Base-by-base conservation (phyloP, 768 basidiomycete genomes). In the Chalciporus sphaerocephalus region DNA sequence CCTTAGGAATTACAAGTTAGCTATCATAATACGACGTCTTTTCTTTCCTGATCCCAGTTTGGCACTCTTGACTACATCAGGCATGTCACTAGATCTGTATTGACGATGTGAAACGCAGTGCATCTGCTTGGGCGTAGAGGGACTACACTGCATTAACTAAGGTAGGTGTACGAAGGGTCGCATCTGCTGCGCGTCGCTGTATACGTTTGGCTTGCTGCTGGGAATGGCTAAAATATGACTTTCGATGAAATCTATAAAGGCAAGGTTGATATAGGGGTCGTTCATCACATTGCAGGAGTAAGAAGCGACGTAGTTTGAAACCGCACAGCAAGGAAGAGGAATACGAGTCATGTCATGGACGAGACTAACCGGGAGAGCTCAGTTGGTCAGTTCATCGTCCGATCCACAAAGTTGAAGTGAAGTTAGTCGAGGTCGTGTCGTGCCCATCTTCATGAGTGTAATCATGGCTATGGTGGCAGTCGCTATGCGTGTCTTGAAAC, bases 191-290 rank as follows among this genome's bases (percentile, higher is more conserved):
- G 76, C 74, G 56, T 76, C 89, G 3, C 57, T 70, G 61, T 68
- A 77, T 20, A 50, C 57, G 6, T 34, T 73, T 65, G 85, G 80
- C 18, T 82, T 56, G 1, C 39, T 27, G 54, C 90, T 91, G 40
- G 89, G 57, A 21, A 78, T 74, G 4, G 50, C 32, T 46, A 87
- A 50, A 20, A 86, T 56, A 50, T 77, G 67, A 5, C 55, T 43
- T 56, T 74, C 68, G 57, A 89, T 80, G 62, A 88, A 91, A 60
- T 83, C 71, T 38, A 84, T 72, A 60, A 90, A 92, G 27, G 91
- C 81, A 18, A 92, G 74, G 54, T 92, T 88, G 50, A 92, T 72
- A 0, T 67, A 68, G 0, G 78, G 71, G 42, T 73, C 69, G 43
- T 69, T 69, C 0, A 76, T 48, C 12, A 80, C 73, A 18, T 68